phyloP scores from a whole-genome alignment of 176 grass and related monocot genomes.

The Poa annua region DNA sequence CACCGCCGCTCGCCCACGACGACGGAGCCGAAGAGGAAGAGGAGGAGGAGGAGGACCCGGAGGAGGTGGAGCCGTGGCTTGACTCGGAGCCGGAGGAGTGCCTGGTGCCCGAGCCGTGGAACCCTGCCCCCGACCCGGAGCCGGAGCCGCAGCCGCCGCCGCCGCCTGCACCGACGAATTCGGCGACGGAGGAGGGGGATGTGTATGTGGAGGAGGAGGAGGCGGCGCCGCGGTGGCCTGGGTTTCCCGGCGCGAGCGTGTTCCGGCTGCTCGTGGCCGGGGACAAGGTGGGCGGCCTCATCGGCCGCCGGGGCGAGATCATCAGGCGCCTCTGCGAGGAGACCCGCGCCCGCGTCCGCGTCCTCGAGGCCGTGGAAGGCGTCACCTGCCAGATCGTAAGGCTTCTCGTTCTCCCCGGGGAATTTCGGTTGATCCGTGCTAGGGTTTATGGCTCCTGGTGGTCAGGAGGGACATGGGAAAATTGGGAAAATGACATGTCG shows the following conservation, averaged over 20 bases:
- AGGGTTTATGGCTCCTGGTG: not conserved
- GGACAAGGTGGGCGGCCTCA: conserved; percentile 69
- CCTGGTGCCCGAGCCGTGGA: not conserved
- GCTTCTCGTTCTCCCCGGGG: not conserved
- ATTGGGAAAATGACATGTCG: not conserved
- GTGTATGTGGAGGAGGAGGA: not conserved
- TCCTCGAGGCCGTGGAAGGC: conserved; percentile 53
- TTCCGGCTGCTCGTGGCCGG: conserved; percentile 70
- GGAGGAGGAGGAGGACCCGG: conserved; percentile 47
- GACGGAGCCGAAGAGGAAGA: conserved; percentile 24
- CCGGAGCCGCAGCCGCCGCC: not conserved
- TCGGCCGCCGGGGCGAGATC: conserved; percentile 67
- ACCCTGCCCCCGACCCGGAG: not conserved
- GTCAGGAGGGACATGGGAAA: not conserved
- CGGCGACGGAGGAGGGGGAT: not conserved
- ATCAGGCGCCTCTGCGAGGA: conserved; percentile 71
- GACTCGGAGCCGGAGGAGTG: conserved; percentile 25
- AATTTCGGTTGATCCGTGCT: not conserved
- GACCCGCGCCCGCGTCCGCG: conserved; percentile 67
- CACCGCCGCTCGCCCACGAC: conserved; percentile 10
- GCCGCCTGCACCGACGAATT: not conserved
- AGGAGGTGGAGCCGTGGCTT: conserved; percentile 28
- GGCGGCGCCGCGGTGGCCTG: conserved; percentile 56
- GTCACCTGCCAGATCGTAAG: conserved; percentile 59
- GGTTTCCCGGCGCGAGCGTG: conserved; percentile 69